Conservation (phyloP, 208 protist species). For the Trypanosomatidae sp. region DNA sequence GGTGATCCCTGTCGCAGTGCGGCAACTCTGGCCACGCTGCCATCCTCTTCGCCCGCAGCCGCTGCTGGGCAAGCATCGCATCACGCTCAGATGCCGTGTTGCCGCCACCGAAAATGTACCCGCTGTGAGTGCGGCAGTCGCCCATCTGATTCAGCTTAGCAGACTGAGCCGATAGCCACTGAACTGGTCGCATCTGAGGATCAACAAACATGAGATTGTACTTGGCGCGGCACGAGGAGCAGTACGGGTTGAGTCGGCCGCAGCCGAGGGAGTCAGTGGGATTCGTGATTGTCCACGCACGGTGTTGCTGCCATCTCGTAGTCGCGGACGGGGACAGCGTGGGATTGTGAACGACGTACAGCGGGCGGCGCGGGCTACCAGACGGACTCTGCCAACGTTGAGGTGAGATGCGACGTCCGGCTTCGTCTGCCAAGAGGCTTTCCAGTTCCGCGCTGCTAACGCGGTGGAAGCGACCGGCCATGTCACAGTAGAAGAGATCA, state of each 20-base stretch:
- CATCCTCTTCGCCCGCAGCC: constrained; percentile 14
- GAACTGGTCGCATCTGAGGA: constrained; percentile 52
- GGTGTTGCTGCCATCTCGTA: constrained; percentile 7
- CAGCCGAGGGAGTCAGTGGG: constrained; percentile 52
- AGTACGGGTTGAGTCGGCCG: constrained; percentile 85
- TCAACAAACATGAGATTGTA: constrained; percentile 82
- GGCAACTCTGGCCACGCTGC: constrained; percentile 19
- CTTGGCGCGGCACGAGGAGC: constrained; percentile 55
- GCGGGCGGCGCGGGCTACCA: not conserved
- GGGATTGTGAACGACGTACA: constrained; percentile 29
- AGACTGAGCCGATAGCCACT: constrained; percentile 33
- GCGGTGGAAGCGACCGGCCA: constrained; percentile 14
- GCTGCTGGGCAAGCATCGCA: constrained; percentile 23
- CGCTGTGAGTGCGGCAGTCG: constrained; percentile 46
- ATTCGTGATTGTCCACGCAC: constrained; percentile 27
- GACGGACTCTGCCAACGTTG: not conserved
- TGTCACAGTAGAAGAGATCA: constrained; percentile 25
- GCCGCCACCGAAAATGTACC: constrained; percentile 33
- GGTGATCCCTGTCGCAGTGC: constrained; percentile 6
- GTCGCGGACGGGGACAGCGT: not conserved
- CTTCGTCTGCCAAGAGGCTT: not conserved
- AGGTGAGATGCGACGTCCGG: not conserved
- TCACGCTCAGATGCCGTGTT: not conserved
- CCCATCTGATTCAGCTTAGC: constrained; percentile 32
- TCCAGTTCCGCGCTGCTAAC: constrained; percentile 15